A percentile compares a stretch with the other conserved stretches of the same genome.
Conservation (phyloP, 768 basidiomycete species). For the Dioszegia hungarica region DNA sequence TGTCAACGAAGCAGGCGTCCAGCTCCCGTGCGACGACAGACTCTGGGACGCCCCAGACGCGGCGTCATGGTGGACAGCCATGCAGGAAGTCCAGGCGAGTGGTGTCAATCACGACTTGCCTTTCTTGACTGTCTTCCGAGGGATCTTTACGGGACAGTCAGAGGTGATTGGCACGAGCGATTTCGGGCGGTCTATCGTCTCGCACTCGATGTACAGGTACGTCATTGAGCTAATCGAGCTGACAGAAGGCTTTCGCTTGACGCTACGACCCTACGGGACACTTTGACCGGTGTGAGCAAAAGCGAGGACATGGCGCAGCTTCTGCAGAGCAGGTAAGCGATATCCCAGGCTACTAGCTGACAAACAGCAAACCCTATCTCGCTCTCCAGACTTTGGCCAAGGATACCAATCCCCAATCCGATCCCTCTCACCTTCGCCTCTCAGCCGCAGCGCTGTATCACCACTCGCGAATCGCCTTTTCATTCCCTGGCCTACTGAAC, state of each 20-base stretch:
- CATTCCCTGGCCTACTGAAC: slow-evolving; percentile 32
- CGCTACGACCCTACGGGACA: slow-evolving; percentile 20
- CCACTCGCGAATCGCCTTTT: slow-evolving; percentile 29
- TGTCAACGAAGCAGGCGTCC: slow-evolving; percentile 24
- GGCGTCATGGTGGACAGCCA: slow-evolving; percentile 17
- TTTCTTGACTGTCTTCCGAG: slow-evolving; percentile 18
- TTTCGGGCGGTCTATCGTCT: slow-evolving; percentile 28
- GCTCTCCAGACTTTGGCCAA: slow-evolving; percentile 12
- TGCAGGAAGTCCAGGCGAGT: slow-evolving; percentile 1
- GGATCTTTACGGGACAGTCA: slow-evolving; percentile 12
- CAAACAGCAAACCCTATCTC: neutral
- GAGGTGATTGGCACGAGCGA: slow-evolving; percentile 13
- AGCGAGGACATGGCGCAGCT: neutral
- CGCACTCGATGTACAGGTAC: slow-evolving; percentile 34
- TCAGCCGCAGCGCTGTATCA: slow-evolving; percentile 36
- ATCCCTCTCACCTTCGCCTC: slow-evolving; percentile 23
- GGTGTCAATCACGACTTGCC: neutral
- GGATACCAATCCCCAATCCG: slow-evolving; percentile 5
- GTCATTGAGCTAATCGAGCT: neutral
- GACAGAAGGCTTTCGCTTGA: slow-evolving; percentile 16
- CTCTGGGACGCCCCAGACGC: slow-evolving; percentile 36
- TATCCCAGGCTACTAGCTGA: neutral
- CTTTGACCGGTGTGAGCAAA: slow-evolving; percentile 12
- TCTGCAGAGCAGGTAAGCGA: neutral
- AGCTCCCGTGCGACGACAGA: slow-evolving; percentile 27